Evolutionary conservation across 257 asterid genomes (phyloP).

Genomic region (Dorcoceras hygrometricum): DNA sequence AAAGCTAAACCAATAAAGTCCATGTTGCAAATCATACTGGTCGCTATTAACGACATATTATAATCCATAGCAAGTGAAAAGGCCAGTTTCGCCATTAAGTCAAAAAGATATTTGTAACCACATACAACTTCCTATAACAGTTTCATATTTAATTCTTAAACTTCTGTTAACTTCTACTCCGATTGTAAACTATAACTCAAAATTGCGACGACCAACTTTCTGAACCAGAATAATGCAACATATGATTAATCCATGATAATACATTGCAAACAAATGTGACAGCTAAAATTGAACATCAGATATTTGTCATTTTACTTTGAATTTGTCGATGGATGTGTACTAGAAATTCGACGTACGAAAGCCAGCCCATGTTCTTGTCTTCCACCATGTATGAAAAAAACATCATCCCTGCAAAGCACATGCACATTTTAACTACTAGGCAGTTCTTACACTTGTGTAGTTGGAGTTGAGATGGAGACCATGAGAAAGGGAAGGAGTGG

Average conservation of each 20-base stretch:
- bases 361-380: constrained; percentile 74
- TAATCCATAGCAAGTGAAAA: too few species aligned
- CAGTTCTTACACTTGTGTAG: not conserved
- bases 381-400: constrained; percentile 80
- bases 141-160: too few species aligned
- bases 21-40: too few species aligned
- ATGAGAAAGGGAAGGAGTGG: not conserved
- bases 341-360: constrained; percentile 85
- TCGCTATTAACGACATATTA: too few species aligned
- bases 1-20: too few species aligned
- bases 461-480: not conserved
- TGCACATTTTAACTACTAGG: not conserved
- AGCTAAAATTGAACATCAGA: not conserved
- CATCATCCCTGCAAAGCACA: constrained; percentile 52
- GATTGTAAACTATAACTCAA: not conserved
- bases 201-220: not conserved
- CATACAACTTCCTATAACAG: not conserved
- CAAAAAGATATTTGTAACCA: not conserved
- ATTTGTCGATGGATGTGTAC: constrained; percentile 89
- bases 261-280: not conserved
- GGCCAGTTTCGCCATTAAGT: too few species aligned
- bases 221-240: not conserved
- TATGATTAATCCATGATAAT: not conserved
- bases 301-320: constrained; percentile 72
- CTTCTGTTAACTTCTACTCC: not conserved